A percentile compares a stretch with the other conserved stretches of the same genome.
phyloP scores from a whole-genome alignment of 371 early-diverging fungal species.

The Mortierella sp. region DNA sequence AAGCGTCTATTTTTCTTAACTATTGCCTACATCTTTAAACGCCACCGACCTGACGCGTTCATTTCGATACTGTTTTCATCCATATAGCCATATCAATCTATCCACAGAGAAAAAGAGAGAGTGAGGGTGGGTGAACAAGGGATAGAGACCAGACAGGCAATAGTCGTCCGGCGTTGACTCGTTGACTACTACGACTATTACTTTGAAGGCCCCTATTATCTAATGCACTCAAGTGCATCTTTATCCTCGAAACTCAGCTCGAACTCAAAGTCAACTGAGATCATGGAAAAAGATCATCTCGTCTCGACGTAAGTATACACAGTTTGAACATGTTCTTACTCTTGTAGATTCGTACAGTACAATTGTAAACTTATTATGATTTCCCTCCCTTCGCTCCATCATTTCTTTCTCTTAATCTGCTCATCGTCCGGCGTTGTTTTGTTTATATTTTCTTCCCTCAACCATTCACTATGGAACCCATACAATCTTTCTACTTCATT shows the following conservation, averaged over 20 bases:
- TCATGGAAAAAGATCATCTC: not conserved
- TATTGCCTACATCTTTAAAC: too few relatives aligned
- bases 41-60: too few relatives aligned
- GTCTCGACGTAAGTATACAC: slow-evolving; percentile 10
- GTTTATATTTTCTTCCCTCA: not conserved
- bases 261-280: not conserved
- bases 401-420: not conserved
- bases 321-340: not conserved
- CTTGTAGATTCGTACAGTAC: not conserved
- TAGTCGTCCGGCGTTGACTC: too few relatives aligned
- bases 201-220: not conserved
- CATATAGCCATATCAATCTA: too few relatives aligned
- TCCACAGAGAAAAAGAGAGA: too few relatives aligned
- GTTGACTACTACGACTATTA: not conserved
- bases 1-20: too few relatives aligned
- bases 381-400: not conserved
- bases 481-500: not conserved
- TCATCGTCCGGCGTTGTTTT: not conserved
- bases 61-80: too few relatives aligned
- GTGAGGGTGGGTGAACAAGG: too few relatives aligned
- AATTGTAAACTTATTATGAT: not conserved
- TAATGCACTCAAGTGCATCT: slow-evolving; percentile 13
- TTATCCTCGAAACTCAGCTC: slow-evolving; percentile 1
- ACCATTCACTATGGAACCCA: not conserved
- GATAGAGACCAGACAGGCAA: too few relatives aligned